Percentiles rank a stretch among this genome's conserved stretches.
These are phyloP conservation scores for Daldinia loculata DNA, from an alignment of 495 filamentous ascomycete species.

Conservation along the genomic window DNA sequence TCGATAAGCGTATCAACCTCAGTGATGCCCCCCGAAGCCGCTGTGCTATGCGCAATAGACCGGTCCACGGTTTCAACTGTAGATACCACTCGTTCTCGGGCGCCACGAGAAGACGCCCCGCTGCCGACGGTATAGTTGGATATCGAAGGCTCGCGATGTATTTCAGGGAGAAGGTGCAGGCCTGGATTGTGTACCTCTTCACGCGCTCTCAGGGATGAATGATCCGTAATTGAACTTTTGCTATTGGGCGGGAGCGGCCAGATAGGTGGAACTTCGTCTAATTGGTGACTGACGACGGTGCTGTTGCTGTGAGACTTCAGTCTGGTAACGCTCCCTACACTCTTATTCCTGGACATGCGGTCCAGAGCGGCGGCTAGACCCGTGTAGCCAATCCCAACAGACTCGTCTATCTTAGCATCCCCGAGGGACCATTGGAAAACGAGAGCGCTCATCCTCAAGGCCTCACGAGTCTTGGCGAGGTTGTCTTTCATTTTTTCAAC, in stretches of 20 bases:
- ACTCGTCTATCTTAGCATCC: conserved; percentile 51
- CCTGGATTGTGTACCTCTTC: conserved; percentile 18
- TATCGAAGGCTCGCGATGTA: conserved; percentile 41
- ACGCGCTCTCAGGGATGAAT: conserved; percentile 16
- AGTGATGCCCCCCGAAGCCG: conserved; percentile 27
- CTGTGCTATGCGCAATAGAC: conserved; percentile 22
- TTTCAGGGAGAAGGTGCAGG: conserved; percentile 32
- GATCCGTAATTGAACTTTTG: conserved; percentile 29
- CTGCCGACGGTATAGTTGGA: conserved; percentile 38
- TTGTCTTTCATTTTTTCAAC: conserved; percentile 53
- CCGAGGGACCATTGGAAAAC: conserved; percentile 58
- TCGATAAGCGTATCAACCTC: conserved; percentile 45
- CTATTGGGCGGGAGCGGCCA: conserved; percentile 33
- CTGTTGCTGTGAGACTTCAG: conserved; percentile 35
- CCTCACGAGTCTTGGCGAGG: conserved; percentile 50
- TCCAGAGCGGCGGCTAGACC: conserved; percentile 58
- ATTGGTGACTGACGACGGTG: conserved; percentile 22
- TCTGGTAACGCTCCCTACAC: conserved; percentile 31
- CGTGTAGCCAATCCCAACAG: conserved; percentile 58
- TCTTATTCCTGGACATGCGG: conserved; percentile 45
- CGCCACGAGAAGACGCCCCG: conserved; percentile 26
- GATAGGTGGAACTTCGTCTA: conserved; percentile 22
- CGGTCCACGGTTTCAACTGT: conserved; percentile 31
- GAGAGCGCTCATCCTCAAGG: conserved; percentile 54
- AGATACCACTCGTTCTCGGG: conserved; percentile 30